A percentile compares a stretch with the other conserved stretches of the same genome.
Evolutionary conservation across 1,139 yeast species (phyloP).

Genomic region (Suhomyces choctaworum): DNA sequence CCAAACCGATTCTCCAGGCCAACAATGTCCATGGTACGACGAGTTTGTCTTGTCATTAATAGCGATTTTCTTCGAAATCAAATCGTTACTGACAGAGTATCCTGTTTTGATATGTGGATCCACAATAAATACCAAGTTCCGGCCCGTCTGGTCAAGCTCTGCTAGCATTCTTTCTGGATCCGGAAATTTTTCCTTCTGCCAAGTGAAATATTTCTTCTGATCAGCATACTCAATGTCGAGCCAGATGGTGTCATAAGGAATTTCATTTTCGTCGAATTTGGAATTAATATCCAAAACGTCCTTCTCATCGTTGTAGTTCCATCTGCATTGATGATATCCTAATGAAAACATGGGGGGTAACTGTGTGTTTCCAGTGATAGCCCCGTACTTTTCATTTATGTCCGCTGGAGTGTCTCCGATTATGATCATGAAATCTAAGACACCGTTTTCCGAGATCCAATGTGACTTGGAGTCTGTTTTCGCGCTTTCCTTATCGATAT

Average conservation of each 20-base stretch:
- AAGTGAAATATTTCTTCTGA: slow-evolving; percentile 82
- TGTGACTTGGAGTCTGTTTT: slow-evolving; percentile 52
- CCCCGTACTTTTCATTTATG: slow-evolving; percentile 63
- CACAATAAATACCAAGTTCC: slow-evolving; percentile 80
- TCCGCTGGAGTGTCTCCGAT: slow-evolving; percentile 62
- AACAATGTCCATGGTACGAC: slow-evolving; percentile 81
- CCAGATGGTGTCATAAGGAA: slow-evolving; percentile 95
- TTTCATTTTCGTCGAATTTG: slow-evolving; percentile 67
- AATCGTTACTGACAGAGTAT: slow-evolving; percentile 61
- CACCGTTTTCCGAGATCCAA: slow-evolving; percentile 93
- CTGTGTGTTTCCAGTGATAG: slow-evolving; percentile 69
- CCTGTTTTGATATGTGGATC: slow-evolving; percentile 87
- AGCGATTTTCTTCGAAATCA: slow-evolving; percentile 39
- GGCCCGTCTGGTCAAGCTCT: slow-evolving; percentile 65
- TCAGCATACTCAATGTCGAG: slow-evolving; percentile 92
- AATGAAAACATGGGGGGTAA: slow-evolving; percentile 81
- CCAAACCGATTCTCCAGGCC: slow-evolving; percentile 99
- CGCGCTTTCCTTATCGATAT: slow-evolving; percentile 48
- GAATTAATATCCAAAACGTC: slow-evolving; percentile 74
- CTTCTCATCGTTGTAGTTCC: slow-evolving; percentile 90
- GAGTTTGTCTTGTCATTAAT: slow-evolving; percentile 42
- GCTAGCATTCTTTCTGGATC: slow-evolving; percentile 67
- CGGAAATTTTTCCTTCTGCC: slow-evolving; percentile 78
- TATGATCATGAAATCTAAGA: slow-evolving; percentile 71
- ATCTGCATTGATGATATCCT: slow-evolving; percentile 86